These are phyloP conservation scores for Fusarium udum DNA, from an alignment of 2,329 filamentous ascomycete species.

Conservation along the genomic window DNA sequence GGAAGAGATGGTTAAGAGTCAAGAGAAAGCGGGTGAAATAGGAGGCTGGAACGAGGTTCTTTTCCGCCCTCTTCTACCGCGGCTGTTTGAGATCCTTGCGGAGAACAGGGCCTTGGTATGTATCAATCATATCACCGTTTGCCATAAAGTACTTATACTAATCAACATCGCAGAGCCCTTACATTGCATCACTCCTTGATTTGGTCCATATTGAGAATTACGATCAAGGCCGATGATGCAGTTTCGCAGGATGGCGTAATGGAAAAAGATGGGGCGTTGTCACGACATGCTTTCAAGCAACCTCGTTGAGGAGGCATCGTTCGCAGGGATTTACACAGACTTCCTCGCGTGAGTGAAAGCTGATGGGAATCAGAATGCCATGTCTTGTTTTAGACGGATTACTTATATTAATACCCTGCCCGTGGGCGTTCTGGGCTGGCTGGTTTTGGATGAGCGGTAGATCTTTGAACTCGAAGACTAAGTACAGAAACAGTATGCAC, in stretches of 20 bases:
- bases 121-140: slow-evolving; percentile 8
- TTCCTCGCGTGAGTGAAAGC: slow-evolving; percentile 28
- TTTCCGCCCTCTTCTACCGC: slow-evolving; percentile 72
- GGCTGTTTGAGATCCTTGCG: slow-evolving; percentile 74
- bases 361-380: slow-evolving; percentile 13
- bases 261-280: slow-evolving; percentile 22
- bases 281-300: neutral
- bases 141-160: slow-evolving; percentile 11
- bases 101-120: slow-evolving; percentile 72
- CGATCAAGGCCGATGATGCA: slow-evolving; percentile 35
- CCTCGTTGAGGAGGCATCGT: slow-evolving; percentile 2
- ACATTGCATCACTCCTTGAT: slow-evolving; percentile 54
- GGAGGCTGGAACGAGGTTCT: slow-evolving; percentile 73
- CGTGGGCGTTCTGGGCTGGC: slow-evolving; percentile 33
- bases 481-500: neutral
- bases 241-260: slow-evolving; percentile 12
- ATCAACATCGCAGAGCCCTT: slow-evolving; percentile 48
- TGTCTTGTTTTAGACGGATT: slow-evolving; percentile 28
- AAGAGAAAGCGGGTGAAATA: slow-evolving; percentile 56
- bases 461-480: slow-evolving; percentile 5
- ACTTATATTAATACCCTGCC: slow-evolving; percentile 43
- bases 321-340: neutral
- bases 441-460: slow-evolving; percentile 27
- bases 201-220: slow-evolving; percentile 48
- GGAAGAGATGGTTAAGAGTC: slow-evolving; percentile 61